Base-by-base conservation (phyloP, 148 eudicot species). In the Camellia sinensis region DNA sequence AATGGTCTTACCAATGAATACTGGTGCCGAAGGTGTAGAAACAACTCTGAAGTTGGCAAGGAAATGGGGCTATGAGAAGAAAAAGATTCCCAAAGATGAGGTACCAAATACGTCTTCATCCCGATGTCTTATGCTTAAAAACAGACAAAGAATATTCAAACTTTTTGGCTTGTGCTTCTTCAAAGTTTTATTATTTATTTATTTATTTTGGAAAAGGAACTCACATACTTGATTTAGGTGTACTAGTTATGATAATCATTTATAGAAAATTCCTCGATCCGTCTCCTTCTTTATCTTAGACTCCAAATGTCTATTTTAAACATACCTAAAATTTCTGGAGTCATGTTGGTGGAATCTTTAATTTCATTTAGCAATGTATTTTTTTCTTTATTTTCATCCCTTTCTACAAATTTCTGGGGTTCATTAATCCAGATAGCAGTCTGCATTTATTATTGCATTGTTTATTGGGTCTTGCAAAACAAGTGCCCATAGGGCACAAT, bases 21-120 rank as follows among this genome's bases (percentile, higher is more conserved):
- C 99, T 66, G 99, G 99, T 57, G 99, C 98, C 76, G 99, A 96
- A 90, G 99, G 95, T 54, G 99, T 96, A 54, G 99, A 96, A 88
- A 96, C 99, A 72, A 97, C 99, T 64, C 80, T 96, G 76, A 96
- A 96, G 86, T 82, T 96, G 86, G 95, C 98, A 78, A 92, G 98
- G 80, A 96, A 96, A 80, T 96, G 99, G 99, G 99, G 98, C 14
- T 92, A 96, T 82, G 89, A 89, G 86, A 92, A 96, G 91, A 96
- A 96, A 84, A 84, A 83, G 40, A 91, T 96, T 81, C 94, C 99
- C 62, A 89, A 85, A 84, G 89, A 94, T 85, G 90, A 96, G 98
- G 99, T 93, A 67, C 6, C 17, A 17, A 75, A 64, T 29, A 18
- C 64, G 1, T 40, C 59, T 74, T 78, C 54, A 0, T 57, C 53